Evolutionary conservation across 805 yeast species (phyloP).

Genomic region (Spathaspora arborariae): DNA sequence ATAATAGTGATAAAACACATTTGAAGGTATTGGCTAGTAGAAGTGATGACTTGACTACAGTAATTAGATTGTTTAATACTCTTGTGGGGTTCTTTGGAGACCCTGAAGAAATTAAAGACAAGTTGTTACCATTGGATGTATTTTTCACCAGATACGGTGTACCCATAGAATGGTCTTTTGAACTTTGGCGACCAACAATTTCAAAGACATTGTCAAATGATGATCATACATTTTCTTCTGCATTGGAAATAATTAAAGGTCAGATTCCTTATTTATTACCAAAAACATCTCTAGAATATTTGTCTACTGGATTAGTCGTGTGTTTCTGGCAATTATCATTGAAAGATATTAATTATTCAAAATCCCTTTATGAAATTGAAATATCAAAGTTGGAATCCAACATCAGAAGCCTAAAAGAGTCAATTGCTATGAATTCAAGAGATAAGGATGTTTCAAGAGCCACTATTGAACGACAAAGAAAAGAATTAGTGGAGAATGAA

Average conservation of each 20-base stretch:
- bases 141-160: constrained; percentile 43
- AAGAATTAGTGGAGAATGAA: constrained; percentile 20
- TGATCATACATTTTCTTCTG: constrained; percentile 8
- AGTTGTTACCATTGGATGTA: constrained; percentile 39
- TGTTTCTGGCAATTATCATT: constrained; percentile 73
- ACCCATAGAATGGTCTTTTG: constrained; percentile 65
- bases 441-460: constrained; percentile 19
- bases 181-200: constrained; percentile 63
- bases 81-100: constrained; percentile 51
- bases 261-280: constrained; percentile 11
- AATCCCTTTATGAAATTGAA: constrained; percentile 47
- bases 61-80: constrained; percentile 64
- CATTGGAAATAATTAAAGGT: constrained; percentile 9
- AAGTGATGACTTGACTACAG: constrained; percentile 66
- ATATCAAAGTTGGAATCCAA: constrained; percentile 33
- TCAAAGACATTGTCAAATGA: constrained; percentile 13
- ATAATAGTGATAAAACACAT: constrained; percentile 36
- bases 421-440: constrained; percentile 25
- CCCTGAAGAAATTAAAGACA: constrained; percentile 23
- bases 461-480: constrained; percentile 20
- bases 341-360: constrained; percentile 63
- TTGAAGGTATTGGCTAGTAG: constrained; percentile 69
- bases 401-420: constrained; percentile 32
- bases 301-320: constrained; percentile 45
- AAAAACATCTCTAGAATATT: constrained; percentile 16